These are phyloP conservation scores for Aspergillus bertholletiae DNA, from an alignment of 495 filamentous ascomycete species.

Conservation along the genomic window DNA sequence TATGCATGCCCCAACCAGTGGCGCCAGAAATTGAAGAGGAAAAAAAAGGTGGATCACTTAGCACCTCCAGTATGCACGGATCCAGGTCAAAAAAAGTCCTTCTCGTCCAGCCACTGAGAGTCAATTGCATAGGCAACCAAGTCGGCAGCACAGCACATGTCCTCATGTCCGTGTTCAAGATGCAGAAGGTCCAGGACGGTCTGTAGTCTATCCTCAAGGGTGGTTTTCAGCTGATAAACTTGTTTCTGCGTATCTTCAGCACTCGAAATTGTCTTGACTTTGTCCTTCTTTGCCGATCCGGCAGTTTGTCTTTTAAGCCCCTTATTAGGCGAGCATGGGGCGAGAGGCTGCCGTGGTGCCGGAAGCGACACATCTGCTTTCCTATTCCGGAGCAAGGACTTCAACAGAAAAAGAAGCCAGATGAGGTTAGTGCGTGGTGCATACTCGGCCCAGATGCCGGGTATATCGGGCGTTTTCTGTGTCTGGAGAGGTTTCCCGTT, in stretches of 20 bases:
- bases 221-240: slow-evolving; percentile 25
- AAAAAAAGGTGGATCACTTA: background rate
- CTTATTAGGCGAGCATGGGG: slow-evolving; percentile 34
- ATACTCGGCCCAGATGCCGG: slow-evolving; percentile 45
- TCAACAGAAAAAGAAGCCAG: slow-evolving; percentile 50
- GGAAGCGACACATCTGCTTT: slow-evolving; percentile 21
- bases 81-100: slow-evolving; percentile 36
- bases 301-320: slow-evolving; percentile 11
- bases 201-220: slow-evolving; percentile 30
- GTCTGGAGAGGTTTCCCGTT: slow-evolving; percentile 29
- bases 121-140: slow-evolving; percentile 47
- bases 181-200: slow-evolving; percentile 35
- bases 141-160: slow-evolving; percentile 50
- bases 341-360: slow-evolving; percentile 29
- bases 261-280: background rate
- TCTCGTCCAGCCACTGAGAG: slow-evolving; percentile 38
- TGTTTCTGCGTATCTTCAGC: slow-evolving; percentile 11
- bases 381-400: slow-evolving; percentile 40
- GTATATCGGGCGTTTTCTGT: slow-evolving; percentile 27
- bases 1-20: background rate
- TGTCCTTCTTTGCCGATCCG: slow-evolving; percentile 13
- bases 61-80: background rate
- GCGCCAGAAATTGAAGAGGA: background rate
- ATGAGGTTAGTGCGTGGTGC: slow-evolving; percentile 46
- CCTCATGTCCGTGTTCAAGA: slow-evolving; percentile 37